These are phyloP conservation scores for Calocybe cyanea DNA, from an alignment of 768 basidiomycete genomes.

Conservation along the genomic window DNA sequence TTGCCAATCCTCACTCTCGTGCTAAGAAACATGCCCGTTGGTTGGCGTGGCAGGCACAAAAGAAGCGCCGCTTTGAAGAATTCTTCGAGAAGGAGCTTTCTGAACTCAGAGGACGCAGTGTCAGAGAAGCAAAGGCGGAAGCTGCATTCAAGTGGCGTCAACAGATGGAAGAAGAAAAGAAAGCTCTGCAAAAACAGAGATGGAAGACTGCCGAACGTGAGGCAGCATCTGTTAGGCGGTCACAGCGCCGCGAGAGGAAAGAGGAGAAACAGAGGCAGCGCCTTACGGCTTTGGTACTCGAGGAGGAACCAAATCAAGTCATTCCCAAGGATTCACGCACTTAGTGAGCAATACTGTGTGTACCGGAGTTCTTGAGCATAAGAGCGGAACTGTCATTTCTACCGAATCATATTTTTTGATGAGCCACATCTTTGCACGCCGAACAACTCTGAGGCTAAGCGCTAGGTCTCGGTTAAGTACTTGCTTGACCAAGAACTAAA, in stretches of 20 bases:
- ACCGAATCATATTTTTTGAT: no score
- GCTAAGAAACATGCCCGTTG: constrained; percentile 80
- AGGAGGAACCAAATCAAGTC: constrained; percentile 56
- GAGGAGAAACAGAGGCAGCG: constrained; percentile 51
- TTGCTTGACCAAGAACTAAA: no score
- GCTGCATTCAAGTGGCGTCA: constrained; percentile 73
- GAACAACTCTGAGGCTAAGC: no score
- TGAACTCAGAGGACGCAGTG: constrained; percentile 56
- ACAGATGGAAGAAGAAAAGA: constrained; percentile 51
- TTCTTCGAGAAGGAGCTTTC: constrained; percentile 52
- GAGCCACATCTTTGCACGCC: no score
- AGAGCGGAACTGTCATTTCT: no score
- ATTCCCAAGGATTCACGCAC: constrained; percentile 35
- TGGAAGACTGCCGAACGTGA: constrained; percentile 47
- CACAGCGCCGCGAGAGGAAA: constrained; percentile 49
- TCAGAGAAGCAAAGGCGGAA: constrained; percentile 64
- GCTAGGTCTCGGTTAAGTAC: no score
- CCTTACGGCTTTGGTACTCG: constrained; percentile 50
- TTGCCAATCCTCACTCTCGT: constrained; percentile 78
- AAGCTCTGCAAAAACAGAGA: constrained; percentile 57
- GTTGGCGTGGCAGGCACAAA: constrained; percentile 51
- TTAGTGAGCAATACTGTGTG: no score
- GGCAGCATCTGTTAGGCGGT: constrained; percentile 52
- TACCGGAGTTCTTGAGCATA: no score
- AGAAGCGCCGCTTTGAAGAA: constrained; percentile 46